Evolutionary conservation across 257 asterid species (phyloP).

Genomic region (Parsonsia alboflavescens): DNA sequence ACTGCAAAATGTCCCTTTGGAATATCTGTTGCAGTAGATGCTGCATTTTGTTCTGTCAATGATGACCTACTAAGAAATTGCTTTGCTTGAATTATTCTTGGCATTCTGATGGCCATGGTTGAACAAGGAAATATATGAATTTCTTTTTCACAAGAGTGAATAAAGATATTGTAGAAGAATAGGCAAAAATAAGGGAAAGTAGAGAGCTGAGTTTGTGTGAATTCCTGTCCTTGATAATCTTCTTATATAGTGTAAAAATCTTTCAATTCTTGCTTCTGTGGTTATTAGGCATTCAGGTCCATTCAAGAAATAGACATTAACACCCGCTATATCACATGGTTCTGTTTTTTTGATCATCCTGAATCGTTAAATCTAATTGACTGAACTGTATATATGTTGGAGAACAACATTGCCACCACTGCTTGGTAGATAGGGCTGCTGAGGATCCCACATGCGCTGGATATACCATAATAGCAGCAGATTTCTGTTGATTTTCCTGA

Average conservation of each 20-base stretch:
- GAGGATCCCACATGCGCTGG: background rate
- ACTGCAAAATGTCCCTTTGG: background rate
- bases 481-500: background rate
- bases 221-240: background rate
- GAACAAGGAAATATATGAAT: background rate
- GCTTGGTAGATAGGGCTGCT: background rate
- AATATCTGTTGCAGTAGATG: background rate
- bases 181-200: background rate
- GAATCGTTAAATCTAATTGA: background rate
- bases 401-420: background rate
- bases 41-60: background rate
- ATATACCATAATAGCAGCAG: background rate
- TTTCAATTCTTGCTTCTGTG: background rate
- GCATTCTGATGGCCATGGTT: slow-evolving; percentile 3
- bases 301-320: background rate
- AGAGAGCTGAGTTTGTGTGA: background rate
- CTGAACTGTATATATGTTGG: background rate
- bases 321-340: background rate
- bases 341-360: background rate
- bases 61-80: background rate
- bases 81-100: background rate
- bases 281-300: background rate
- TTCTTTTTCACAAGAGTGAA: background rate
- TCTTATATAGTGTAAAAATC: background rate
- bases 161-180: background rate